Conservation (phyloP, 257 asterid species). For the Solanum virginianum region DNA sequence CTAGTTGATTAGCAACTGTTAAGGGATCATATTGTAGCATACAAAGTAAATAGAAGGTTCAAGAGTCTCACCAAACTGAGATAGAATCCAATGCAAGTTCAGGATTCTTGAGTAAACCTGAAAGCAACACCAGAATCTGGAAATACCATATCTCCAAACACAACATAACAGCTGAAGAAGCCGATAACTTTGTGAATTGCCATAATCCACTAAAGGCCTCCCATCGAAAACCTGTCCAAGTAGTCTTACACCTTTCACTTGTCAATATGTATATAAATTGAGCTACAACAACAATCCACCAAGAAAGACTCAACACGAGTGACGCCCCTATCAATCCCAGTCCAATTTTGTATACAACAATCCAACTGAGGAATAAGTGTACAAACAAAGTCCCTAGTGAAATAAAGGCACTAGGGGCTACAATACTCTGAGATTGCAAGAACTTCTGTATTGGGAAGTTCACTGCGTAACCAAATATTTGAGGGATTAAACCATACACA, state of each 20-base stretch:
- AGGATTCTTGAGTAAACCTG: constrained; percentile 24
- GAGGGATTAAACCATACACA: constrained; percentile 24
- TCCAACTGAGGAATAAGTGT: constrained; percentile 21
- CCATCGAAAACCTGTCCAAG: constrained; percentile 17
- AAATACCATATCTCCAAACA: constrained; percentile 35
- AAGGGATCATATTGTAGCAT: neutral
- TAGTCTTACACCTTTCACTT: constrained; percentile 15
- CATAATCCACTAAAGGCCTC: constrained; percentile 21
- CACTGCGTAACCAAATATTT: constrained; percentile 21
- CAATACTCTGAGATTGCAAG: constrained; percentile 25
- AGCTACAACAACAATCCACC: constrained; percentile 24
- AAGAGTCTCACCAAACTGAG: constrained; percentile 13
- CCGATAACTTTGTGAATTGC: constrained; percentile 19
- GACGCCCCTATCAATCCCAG: constrained; percentile 21
- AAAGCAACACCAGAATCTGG: constrained; percentile 19
- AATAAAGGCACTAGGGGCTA: constrained; percentile 23
- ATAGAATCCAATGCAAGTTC: constrained; percentile 26
- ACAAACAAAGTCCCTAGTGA: constrained; percentile 8
- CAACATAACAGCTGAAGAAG: constrained; percentile 24
- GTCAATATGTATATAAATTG: constrained; percentile 19
- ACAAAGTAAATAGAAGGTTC: neutral
- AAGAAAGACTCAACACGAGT: constrained; percentile 17
- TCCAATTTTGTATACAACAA: constrained; percentile 17
- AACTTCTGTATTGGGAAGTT: constrained; percentile 29
- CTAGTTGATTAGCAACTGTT: neutral